Conservation (phyloP, 306 rosid species). For the Lathyrus tuberosus region DNA sequence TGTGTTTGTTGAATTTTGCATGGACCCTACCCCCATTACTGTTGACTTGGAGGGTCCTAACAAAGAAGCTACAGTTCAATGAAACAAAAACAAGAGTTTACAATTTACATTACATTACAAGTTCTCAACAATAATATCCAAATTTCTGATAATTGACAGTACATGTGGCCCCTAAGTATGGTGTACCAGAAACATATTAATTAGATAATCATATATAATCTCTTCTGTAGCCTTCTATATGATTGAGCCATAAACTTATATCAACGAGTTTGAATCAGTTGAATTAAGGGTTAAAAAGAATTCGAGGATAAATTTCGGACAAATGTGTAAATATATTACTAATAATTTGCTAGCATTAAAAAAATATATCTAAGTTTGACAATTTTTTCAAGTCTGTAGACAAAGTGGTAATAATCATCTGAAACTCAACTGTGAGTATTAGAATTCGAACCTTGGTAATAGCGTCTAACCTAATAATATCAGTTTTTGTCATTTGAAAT, state of each 20-base stretch:
- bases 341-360: no score
- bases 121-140: slow-evolving; percentile 31
- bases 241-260: slow-evolving; percentile 26
- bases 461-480: no score
- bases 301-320: no score
- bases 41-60: slow-evolving; percentile 61
- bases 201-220: slow-evolving; percentile 15
- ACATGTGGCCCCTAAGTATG: slow-evolving; percentile 40
- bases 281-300: no score
- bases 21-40: slow-evolving; percentile 51
- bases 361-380: no score
- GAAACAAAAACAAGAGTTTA: no score
- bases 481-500: no score
- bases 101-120: background rate
- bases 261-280: background rate
- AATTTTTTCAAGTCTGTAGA: no score
- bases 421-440: no score
- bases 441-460: no score
- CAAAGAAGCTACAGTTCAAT: slow-evolving; percentile 50
- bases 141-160: slow-evolving; percentile 32
- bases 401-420: no score
- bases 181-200: slow-evolving; percentile 27
- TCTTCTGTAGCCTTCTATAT: background rate
- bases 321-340: no score
- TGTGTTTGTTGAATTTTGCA: slow-evolving; percentile 52